Conservation (phyloP, 108 stramenopile species). For the Skeletonema grethae region DNA sequence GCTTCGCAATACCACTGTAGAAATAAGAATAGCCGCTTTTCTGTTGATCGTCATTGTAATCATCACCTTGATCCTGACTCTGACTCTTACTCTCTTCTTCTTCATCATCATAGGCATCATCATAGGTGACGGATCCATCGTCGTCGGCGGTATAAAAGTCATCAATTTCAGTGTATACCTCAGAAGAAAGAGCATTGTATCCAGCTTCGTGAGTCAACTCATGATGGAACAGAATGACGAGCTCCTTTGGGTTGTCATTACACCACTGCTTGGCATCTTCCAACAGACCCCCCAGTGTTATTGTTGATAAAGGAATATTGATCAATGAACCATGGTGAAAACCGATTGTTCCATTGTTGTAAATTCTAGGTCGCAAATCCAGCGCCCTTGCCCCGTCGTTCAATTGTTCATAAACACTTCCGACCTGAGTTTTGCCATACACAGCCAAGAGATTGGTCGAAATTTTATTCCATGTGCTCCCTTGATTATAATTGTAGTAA, state of each 20-base stretch:
- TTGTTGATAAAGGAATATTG: constrained; percentile 41
- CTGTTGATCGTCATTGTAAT: constrained; percentile 14
- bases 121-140: constrained; percentile 7
- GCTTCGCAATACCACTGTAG: constrained; percentile 34
- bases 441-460: constrained; percentile 35
- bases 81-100: background rate
- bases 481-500: background rate
- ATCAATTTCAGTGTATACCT: constrained; percentile 18
- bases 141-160: constrained; percentile 12
- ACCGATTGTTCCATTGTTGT: constrained; percentile 61
- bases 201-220: constrained; percentile 57
- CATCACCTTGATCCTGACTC: background rate
- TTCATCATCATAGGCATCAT: background rate
- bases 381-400: constrained; percentile 74
- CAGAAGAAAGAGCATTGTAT: constrained; percentile 25
- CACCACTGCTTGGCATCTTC: constrained; percentile 63
- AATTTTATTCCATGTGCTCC: constrained; percentile 12
- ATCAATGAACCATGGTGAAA: constrained; percentile 72
- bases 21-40: constrained; percentile 8
- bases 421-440: constrained; percentile 75
- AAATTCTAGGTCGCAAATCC: constrained; percentile 70
- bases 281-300: constrained; percentile 47
- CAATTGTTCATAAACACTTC: constrained; percentile 65
- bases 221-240: constrained; percentile 65
- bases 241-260: constrained; percentile 63